Evolutionary conservation across 225 moss, liverwort and hornwort genomes (phyloP), one percentile per base, ranked within the genome.

Genomic region (Anthoceros angustus): DNA sequence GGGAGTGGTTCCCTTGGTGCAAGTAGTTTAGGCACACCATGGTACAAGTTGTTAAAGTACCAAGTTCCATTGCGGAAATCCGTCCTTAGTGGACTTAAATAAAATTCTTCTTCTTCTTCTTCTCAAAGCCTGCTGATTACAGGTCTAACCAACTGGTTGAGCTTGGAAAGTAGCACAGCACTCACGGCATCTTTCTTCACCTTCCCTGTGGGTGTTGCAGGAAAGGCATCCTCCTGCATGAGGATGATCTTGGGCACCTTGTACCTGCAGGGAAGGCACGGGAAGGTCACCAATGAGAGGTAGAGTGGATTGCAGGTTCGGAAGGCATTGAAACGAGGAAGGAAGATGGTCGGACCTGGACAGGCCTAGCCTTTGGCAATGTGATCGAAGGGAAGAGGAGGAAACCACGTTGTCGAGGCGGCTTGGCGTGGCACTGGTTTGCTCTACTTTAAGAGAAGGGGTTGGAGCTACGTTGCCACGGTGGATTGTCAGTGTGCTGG

Each of bases 181-280:
- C 85, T 82, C 55, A 92, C 77, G 40, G 64, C 43, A 15, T 92
- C 83, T 74, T 98, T 98, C 69, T 68, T 92, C 21, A 92, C 75
- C 75, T 98, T 98, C 72, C 92, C 98, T 21, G 92, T 92, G 43
- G 92, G 79, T 40, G 98, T 92, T 40, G 72, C 66, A 64, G 89
- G 98, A 68, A 92, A 89, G 6, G 79, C 71, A 43, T 77, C 88
- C 68, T 87, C 73, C 73, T 67, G 83, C 68, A 82, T 76, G 62
- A 83, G 20, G 25, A 98, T 73, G 61, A 78, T 65, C 65, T 74
- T 83, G n/a, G 92, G 92, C 18, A 98, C 74, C 73, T 98, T 98
- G 74, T 89, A 98, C 72, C 95, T 95, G 84, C 78, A 74, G 42
- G 41, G n/a, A 63, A 18, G 18, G 38, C 41, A 20, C 26, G 3